Base-by-base conservation (phyloP, 2,329 filamentous ascomycete species). In the Monosporascus sp. region DNA sequence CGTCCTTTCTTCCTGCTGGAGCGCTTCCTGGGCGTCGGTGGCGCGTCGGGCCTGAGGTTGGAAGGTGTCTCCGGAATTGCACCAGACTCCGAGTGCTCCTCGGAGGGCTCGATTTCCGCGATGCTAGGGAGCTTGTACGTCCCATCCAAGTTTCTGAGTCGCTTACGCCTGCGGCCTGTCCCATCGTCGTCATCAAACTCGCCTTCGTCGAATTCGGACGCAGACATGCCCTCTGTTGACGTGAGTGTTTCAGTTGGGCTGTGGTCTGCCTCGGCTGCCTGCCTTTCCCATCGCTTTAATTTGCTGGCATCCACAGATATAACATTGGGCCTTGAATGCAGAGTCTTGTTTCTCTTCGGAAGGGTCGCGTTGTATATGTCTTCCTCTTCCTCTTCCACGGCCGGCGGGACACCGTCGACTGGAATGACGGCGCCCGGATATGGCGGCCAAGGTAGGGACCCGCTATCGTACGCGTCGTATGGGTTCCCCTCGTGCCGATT, bases 31-130 rank as follows among this genome's bases (percentile, higher is more conserved):
- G 50, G 50, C 22, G 45, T 45, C 8, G n/a, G 48, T n/a, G 52
- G 50, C n/a, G 55, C 45, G 27, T 56, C 48, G 1, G 38, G 25
- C 1, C 24, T 53, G 14, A 65, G 48, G 37, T 64, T 56, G 5
- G 37, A 39, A 5, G 57, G 22, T 1, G 60, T 55, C 20, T 65
- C 63, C 6, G 56, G 9, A 9, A 58, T 62, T n/a, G 63, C 63
- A 51, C 55, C 53, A 5, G 41, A 47, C 55, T 65, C 63, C 20
- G 61, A 63, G 56, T 58, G 60, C 49, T 65, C 63, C 46, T 65
- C 62, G 3, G 50, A 38, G 14, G 50, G 25, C 14, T 57, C 55
- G 6, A 52, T 52, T 5, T 39, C 56, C 31, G 50, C n/a, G 39
- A 17, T 37, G 6, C 39, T 43, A 9, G 22, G 18, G 11, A 8